Evolutionary conservation across 805 yeast genomes (phyloP), one percentile per base, ranked within the genome.

Genomic region (Lipomyces chichibuensis): DNA sequence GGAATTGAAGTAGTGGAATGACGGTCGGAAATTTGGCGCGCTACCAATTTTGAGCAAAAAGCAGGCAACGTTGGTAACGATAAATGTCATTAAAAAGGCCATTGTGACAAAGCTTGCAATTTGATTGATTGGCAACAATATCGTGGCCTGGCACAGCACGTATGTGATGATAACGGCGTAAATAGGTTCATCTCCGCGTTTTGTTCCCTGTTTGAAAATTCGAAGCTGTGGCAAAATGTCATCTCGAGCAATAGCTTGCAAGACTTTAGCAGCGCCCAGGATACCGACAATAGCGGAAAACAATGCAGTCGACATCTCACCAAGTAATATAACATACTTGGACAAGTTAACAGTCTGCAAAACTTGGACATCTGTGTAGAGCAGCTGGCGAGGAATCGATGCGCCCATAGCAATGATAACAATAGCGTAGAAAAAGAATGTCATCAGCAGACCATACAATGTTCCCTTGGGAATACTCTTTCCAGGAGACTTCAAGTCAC

Each of bases 11-110:
- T 88, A 95, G 65, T 85, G 88, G 83, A 95, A 95, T 2, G 97
- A 91, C 3, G 99, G 99, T 74, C 99, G 82, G 79, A 95, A 95
- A 77, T 96, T 95, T n/a, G 99, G 99, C 4, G 99, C 99, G 0
- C 97, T 86, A 0, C 97, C 94, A 4, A 95, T 80, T 70, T 88
- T 89, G 72, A 95, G 82, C 62, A 95, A 78, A 75, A 94, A 92
- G 76, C 99, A 96, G 2, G 99, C 98, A 69, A 94, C 78, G 74
- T 95, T 95, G 46, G 96, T 92, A 1, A 94, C 97, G 59, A 94
- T 88, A 74, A 95, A 95, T 0, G 99, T 95, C 95, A 94, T 91
- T 62, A 95, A 81, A 74, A 92, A 94, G 0, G 99, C 97, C 98
- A 96, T 92, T 0, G 98, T 94, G 69, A 95, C 94, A 74, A 92